Percentiles rank a stretch among this genome's conserved stretches.
These are phyloP conservation scores for Phytomonas francai DNA, from an alignment of 208 protist genomes.

Conservation along the genomic window DNA sequence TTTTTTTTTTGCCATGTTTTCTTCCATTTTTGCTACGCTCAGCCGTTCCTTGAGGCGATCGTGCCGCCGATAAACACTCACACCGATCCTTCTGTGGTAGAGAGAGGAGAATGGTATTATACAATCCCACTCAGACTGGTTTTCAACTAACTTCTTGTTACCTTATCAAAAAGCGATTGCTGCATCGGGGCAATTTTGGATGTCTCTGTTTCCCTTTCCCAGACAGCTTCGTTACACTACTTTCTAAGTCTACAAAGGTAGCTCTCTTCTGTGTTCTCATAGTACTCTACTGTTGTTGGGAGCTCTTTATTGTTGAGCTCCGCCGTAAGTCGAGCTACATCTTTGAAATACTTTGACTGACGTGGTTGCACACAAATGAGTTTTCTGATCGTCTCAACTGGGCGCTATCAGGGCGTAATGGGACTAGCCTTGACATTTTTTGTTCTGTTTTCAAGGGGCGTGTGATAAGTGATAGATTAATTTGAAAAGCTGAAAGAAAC, in stretches of 20 bases:
- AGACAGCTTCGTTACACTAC: conserved; percentile 46
- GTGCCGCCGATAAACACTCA: conserved; percentile 62
- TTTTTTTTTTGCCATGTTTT: neutral
- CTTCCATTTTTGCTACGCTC: conserved; percentile 9
- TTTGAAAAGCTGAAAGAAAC: no score
- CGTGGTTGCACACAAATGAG: conserved; percentile 38
- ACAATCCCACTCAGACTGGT: conserved; percentile 52
- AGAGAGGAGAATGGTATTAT: conserved; percentile 51
- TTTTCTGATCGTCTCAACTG: conserved; percentile 48
- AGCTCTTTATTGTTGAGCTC: conserved; percentile 67
- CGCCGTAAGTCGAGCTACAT: conserved; percentile 50
- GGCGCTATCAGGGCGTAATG: conserved; percentile 22
- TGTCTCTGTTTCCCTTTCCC: conserved; percentile 62
- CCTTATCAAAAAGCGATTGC: conserved; percentile 58
- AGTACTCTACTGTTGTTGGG: conserved; percentile 46
- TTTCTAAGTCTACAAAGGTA: conserved; percentile 69
- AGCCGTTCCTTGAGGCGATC: conserved; percentile 20
- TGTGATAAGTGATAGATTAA: no score
- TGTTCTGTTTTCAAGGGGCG: no score
- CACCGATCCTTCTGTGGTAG: conserved; percentile 60
- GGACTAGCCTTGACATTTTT: no score
- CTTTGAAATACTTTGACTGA: conserved; percentile 50
- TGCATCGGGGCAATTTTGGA: conserved; percentile 52
- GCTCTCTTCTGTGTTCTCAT: conserved; percentile 67
- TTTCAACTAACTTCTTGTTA: conserved; percentile 64